Evolutionary conservation across 345 rosid species (phyloP).

Genomic region (Populus pruinosa): DNA sequence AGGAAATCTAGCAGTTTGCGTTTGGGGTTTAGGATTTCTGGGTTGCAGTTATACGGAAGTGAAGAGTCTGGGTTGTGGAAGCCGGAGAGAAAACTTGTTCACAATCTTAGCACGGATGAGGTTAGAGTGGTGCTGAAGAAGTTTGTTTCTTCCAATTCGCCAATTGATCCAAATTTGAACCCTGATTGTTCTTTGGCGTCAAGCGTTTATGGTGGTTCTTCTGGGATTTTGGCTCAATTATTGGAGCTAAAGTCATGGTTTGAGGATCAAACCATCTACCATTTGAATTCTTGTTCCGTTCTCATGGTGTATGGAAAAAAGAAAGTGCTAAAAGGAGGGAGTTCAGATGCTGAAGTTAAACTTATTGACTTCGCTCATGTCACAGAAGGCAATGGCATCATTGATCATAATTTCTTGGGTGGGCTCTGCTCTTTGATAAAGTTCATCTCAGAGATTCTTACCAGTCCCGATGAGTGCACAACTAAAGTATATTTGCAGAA

Average conservation of each 20-base stretch:
- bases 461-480: conserved; percentile 40
- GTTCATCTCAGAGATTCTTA: conserved; percentile 61
- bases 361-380: conserved; percentile 97
- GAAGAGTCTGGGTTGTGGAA: conserved; percentile 57
- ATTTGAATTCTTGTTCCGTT: conserved; percentile 83
- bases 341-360: conserved; percentile 46
- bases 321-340: conserved; percentile 31
- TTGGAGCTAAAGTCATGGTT: conserved; percentile 86
- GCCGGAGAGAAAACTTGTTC: conserved; percentile 53
- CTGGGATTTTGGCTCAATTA: conserved; percentile 69
- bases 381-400: conserved; percentile 69
- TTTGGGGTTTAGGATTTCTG: conserved; percentile 79
- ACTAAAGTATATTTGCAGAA: conserved; percentile 11
- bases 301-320: conserved; percentile 67
- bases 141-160: conserved; percentile 71
- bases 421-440: conserved; percentile 89
- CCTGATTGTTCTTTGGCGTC: conserved; percentile 63
- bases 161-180: conserved; percentile 21
- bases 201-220: conserved; percentile 53
- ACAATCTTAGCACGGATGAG: conserved; percentile 39
- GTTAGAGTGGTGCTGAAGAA: conserved; percentile 56
- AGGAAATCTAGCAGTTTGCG: conserved; percentile 40
- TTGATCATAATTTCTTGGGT: conserved; percentile 95
- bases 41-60: conserved; percentile 50
- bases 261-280: conserved; percentile 81